Base-by-base conservation (phyloP, 179 eudicot species). In the Spergularia azorica region DNA sequence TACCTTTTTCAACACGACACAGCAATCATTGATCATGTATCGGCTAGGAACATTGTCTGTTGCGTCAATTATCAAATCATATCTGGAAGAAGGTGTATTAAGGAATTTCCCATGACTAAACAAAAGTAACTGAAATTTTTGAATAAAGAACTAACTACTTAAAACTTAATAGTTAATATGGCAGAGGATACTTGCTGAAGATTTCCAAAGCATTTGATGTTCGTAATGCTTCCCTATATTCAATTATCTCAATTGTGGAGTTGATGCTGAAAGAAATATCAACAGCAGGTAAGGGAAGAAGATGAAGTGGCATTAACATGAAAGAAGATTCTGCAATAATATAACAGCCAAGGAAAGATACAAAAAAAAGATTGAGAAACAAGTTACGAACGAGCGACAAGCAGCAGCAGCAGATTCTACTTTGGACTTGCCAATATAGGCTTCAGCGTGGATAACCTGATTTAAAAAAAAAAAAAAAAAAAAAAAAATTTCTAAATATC, bases 11-110 rank as follows among this genome's bases (percentile, higher is more conserved):
- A 93, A 77, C 68, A 90, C 88, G 81, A 90, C 98, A 81, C 99
- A 95, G 80, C 99, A 95, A 87, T 95, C 99, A 73, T 83, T 95
- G 83, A 95, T 95, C 94, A 95, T 86, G 84, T 95, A 95, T 36
- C 99, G 94, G 77, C 98, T 95, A n/a, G 99, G 99, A 71, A 79
- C 97, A 80, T 95, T 95, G 77, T 95, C 99, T 57, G 99, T 95
- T 21, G 99, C 99, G 89, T 95, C 99, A 72, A 95, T 72, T 67
- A 95, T 85, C 71, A 93, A 73, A 77, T 95, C 98, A 79, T 89
- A 95, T 84, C 99, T 95, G 72, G 68, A 71, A 81, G 77, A 75
- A 26, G 50, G 75, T 3, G 51, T 82, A 80, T 82, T 67, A 87
- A 63, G 86, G 79, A 79, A 86, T 66, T 43, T 77, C 48, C 56